These are phyloP conservation scores for Phytophthora pistaciae DNA, from an alignment of 352 stramenopile genomes.

Conservation along the genomic window DNA sequence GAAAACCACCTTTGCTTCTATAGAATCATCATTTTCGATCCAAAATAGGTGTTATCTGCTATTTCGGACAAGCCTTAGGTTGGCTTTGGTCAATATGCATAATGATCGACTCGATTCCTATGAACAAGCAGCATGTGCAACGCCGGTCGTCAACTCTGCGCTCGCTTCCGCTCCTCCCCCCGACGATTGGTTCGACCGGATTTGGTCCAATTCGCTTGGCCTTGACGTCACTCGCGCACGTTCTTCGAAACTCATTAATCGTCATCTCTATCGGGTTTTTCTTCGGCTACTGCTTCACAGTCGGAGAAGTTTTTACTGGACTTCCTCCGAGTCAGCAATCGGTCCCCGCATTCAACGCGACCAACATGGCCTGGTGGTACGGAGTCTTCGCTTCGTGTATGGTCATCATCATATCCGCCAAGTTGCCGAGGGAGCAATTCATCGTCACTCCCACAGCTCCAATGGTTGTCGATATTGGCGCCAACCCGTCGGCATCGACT, in stretches of 20 bases:
- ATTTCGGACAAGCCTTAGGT: neutral
- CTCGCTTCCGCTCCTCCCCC: neutral
- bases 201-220: neutral
- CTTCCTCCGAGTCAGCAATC: conserved; percentile 11
- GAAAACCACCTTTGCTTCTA: too few relatives aligned
- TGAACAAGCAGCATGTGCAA: neutral
- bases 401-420: conserved; percentile 13
- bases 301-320: conserved; percentile 8
- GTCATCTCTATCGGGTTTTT: conserved; percentile 7
- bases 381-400: conserved; percentile 16
- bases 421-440: conserved; percentile 15
- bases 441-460: neutral
- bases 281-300: conserved; percentile 14
- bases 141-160: neutral
- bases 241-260: conserved; percentile 13
- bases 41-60: neutral
- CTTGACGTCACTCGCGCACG: neutral
- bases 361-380: conserved; percentile 21
- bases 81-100: neutral
- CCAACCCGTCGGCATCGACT: neutral
- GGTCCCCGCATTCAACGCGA: neutral
- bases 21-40: too few relatives aligned
- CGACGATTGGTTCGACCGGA: neutral
- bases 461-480: neutral
- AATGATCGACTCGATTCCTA: neutral